phyloP scores from a whole-genome alignment of 768 basidiomycete species.

The Nidularia pulvinata region DNA sequence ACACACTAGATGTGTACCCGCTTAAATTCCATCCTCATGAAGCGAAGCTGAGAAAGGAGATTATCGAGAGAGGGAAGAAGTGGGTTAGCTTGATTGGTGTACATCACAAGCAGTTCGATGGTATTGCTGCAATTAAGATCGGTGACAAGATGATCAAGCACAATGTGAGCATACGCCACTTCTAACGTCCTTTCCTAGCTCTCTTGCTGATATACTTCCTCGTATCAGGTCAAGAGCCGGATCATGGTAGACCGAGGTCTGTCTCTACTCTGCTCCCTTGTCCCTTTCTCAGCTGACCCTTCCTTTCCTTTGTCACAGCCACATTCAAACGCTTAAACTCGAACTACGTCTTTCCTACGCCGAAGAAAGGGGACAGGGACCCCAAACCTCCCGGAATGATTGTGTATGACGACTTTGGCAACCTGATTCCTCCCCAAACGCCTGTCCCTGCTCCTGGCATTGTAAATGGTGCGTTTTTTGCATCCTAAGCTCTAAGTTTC shows the following conservation, averaged over 20 bases:
- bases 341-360: slow-evolving; percentile 43
- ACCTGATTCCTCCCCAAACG: neutral
- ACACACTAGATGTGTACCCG: slow-evolving; percentile 49
- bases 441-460: neutral
- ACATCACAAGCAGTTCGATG: slow-evolving; percentile 58
- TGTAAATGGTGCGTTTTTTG: neutral
- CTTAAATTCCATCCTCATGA: slow-evolving; percentile 48
- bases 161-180: slow-evolving; percentile 30
- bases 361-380: slow-evolving; percentile 7
- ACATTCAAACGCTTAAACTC: slow-evolving; percentile 54
- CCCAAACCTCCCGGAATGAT: neutral
- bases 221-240: slow-evolving; percentile 45
- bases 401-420: no score
- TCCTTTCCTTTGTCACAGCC: slow-evolving; percentile 13
- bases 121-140: slow-evolving; percentile 40
- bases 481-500: neutral
- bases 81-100: slow-evolving; percentile 54
- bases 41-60: slow-evolving; percentile 32
- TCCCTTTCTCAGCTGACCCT: neutral
- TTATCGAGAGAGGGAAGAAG: slow-evolving; percentile 52
- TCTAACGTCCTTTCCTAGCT: neutral
- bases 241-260: slow-evolving; percentile 62
- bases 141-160: slow-evolving; percentile 40
- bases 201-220: neutral
- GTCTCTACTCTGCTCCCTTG: slow-evolving; percentile 1